Base-by-base conservation (phyloP, 2,329 filamentous ascomycete species). In the Ploettnerulaceae sp. region DNA sequence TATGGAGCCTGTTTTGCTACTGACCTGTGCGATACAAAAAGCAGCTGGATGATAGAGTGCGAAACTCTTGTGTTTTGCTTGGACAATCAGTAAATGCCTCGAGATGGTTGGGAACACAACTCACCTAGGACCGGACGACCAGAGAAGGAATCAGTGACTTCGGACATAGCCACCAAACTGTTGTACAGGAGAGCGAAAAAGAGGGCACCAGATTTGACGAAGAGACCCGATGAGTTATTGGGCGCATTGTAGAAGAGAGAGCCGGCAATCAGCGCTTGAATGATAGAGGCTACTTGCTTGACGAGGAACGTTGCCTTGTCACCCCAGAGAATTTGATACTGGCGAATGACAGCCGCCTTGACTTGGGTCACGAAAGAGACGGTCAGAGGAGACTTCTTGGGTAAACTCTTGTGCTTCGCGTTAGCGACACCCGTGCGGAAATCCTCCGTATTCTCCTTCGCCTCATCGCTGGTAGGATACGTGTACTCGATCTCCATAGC, bases 201-300 rank as follows among this genome's bases (percentile, higher is more conserved):
- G 4, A 82, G 65, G 0, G 80, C 74, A 42, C 82, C 83, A 0
- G 74, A 72, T 56, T 84, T 84, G 55, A 76, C 60, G 61, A 86
- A 86, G 0, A 86, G 64, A 7, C 82, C 82, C 1, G 65, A 69
- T 0, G 79, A 77, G 39, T 74, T 77, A 18, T 66, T 49, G 0
- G 80, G 73, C 0, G 81, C 76, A 45, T 81, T 72, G 64, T 85
- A 86, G 64, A 86, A 86, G 3, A 86, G 69, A 0, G 81, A 84
- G 5, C 81, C 82, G 1, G 74, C 70, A 47, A 86, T 76, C 4
- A 86, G 63, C 0, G 81, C 79, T 56, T 83, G 77, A 0, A 71
- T 56, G 6, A 84, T 57, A 1, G 75, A 80, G 0, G 74, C 72
- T 4, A 70, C 63, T 54, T 84, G 79, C 59, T 81, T 82, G 64